phyloP scores from a whole-genome alignment of 306 rosid genomes.

The Glycine latifolia region DNA sequence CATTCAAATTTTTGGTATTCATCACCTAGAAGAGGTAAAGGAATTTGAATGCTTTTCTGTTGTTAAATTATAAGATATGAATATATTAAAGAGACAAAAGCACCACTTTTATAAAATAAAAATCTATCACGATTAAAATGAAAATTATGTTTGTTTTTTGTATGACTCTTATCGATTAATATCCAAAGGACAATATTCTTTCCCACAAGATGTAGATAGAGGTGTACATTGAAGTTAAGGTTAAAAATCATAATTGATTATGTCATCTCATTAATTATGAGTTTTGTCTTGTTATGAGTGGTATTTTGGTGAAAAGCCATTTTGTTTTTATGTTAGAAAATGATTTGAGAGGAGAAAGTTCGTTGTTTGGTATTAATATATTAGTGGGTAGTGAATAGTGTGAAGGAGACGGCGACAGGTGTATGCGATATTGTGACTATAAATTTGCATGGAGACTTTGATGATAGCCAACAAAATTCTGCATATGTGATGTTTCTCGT shows the following conservation, averaged over 20 bases:
- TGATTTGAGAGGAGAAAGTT: not conserved
- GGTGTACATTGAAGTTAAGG: not conserved
- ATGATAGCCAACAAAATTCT: not conserved
- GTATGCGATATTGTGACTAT: slow-evolving; percentile 20
- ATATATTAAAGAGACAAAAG: not conserved
- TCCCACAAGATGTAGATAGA: not conserved
- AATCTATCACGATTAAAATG: not conserved
- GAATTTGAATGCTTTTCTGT: too few relatives aligned
- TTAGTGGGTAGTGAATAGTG: not conserved
- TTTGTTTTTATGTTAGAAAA: not conserved
- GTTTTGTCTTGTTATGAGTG: slow-evolving; percentile 8
- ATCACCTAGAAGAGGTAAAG: not conserved
- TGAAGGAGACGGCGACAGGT: slow-evolving; percentile 28
- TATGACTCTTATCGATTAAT: not conserved
- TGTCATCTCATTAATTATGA: slow-evolving; percentile 3
- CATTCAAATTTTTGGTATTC: too few relatives aligned
- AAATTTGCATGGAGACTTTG: slow-evolving; percentile 38
- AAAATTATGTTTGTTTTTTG: not conserved
- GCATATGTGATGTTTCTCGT: slow-evolving; percentile 10
- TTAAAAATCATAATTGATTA: not conserved
- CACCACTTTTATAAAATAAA: not conserved
- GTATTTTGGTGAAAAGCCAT: not conserved
- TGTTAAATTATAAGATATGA: not conserved
- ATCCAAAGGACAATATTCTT: not conserved
- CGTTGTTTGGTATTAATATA: slow-evolving; percentile 9